Evolutionary conservation across 176 grass and related monocot species (phyloP), one percentile per base, ranked within the genome.

Genomic region (Ananas comosus): DNA sequence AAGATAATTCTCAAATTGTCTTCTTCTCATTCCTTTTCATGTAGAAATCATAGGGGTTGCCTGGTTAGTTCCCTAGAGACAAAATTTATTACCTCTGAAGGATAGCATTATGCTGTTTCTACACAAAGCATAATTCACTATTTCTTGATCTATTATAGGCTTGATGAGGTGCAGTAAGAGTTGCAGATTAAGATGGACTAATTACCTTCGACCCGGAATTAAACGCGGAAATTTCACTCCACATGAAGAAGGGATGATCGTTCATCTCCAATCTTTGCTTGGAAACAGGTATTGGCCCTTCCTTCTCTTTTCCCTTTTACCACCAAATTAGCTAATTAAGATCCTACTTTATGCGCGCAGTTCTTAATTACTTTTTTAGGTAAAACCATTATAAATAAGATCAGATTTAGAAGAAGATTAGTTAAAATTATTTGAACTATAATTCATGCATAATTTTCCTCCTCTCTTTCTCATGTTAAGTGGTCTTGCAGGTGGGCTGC

Each of bases 91-190:
- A 59, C 14, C 19, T 59, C 56, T 8, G 11, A 16, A 22, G n/a
- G 56, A 59, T 19, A 59, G 19, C 56, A 59, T 59, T 59, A 59
- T 59, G 10, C n/a, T 19, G 22, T 9, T 19, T 22, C n/a, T 18
- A 21, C 19, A 10, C 16, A 21, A 19, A 21, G 19, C 56, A 7
- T 27, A 27, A 2, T 59, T 59, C 56, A 17, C 12, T 65, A 48
- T 65, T 12, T 64, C 7, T 66, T 11, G 51, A 16, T 53, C 56
- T 74, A 51, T 49, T 74, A 51, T 49, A 82, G 80, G 80, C 6
- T 75, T 96, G 67, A 85, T 87, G 87, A 78, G 91, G 68, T 94
- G 90, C 70, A 94, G 90, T 77, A 94, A 94, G 80, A 94, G 90
- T 80, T 94, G 86, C 76, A 81, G 90, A 68, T 81, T 94, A n/a